Evolutionary conservation across 768 basidiomycete species (phyloP).

Genomic region (Melanogaster broomeanus): DNA sequence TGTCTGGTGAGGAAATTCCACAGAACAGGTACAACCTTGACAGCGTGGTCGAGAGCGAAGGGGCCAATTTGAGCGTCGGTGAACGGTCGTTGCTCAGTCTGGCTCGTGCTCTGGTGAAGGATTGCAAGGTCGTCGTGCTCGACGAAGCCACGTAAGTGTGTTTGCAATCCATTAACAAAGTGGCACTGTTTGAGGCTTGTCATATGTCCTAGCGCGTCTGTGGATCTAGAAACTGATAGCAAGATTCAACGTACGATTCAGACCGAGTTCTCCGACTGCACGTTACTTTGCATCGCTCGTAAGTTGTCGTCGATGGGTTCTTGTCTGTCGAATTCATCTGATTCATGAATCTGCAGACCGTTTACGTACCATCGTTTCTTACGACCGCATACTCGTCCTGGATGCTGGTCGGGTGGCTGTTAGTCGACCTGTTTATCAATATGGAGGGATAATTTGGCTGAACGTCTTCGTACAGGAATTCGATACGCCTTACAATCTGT

Average conservation of each 20-base stretch:
- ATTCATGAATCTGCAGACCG: slow-evolving; percentile 33
- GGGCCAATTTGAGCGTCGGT: slow-evolving; percentile 49
- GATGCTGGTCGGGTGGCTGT: slow-evolving; percentile 61
- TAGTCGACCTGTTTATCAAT: slow-evolving; percentile 14
- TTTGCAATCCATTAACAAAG: slow-evolving; percentile 13
- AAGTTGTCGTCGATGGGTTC: slow-evolving; percentile 28
- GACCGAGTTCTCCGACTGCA: slow-evolving; percentile 48
- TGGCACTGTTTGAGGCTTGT: slow-evolving; percentile 32
- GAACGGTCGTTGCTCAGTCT: slow-evolving; percentile 51
- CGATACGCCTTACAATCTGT: slow-evolving; percentile 57
- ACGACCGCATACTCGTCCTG: slow-evolving; percentile 72
- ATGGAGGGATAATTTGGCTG: neutral
- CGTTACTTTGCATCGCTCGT: slow-evolving; percentile 51
- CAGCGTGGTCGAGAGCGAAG: slow-evolving; percentile 53
- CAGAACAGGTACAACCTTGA: slow-evolving; percentile 49
- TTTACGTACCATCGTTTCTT: slow-evolving; percentile 54
- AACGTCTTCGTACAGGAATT: slow-evolving; percentile 44
- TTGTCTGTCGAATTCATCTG: neutral
- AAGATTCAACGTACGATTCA: slow-evolving; percentile 52
- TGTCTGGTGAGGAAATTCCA: slow-evolving; percentile 13
- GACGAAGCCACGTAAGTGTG: slow-evolving; percentile 40
- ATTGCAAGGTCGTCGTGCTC: slow-evolving; percentile 49
- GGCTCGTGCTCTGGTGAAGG: slow-evolving; percentile 55
- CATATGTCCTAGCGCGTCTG: slow-evolving; percentile 31
- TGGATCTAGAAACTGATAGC: slow-evolving; percentile 50